These are phyloP conservation scores for Agrocybe pediades DNA, from an alignment of 768 basidiomycete species.

Conservation along the genomic window DNA sequence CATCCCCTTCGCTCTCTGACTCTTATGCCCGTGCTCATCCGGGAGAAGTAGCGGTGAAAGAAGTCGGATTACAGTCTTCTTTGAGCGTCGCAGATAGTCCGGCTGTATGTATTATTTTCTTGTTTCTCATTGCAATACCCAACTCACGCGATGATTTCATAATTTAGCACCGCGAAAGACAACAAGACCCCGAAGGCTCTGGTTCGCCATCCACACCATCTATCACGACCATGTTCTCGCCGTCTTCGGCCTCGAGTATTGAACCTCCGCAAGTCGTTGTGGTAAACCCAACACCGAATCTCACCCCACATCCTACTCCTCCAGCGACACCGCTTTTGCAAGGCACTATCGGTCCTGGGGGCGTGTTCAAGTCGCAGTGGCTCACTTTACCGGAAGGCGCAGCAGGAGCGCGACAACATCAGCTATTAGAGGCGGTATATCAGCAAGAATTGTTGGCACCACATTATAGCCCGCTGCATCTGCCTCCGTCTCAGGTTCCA, in stretches of 20 bases:
- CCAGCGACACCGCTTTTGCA: conserved; percentile 63
- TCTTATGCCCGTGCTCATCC: conserved; percentile 19
- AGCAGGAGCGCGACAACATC: conserved; percentile 5
- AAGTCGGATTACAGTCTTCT: conserved; percentile 10
- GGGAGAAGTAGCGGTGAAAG: conserved; percentile 12
- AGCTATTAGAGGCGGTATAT: conserved; percentile 1
- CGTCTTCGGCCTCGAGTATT: not conserved
- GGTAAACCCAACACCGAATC: conserved; percentile 77
- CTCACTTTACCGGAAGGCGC: conserved; percentile 14
- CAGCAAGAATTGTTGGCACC: not conserved
- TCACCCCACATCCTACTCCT: conserved; percentile 78
- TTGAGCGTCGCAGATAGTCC: conserved; percentile 1
- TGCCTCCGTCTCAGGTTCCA: conserved; percentile 2
- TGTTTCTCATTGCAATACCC: not conserved
- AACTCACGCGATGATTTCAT: not conserved
- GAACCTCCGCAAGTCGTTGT: conserved; percentile 58
- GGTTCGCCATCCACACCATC: not conserved
- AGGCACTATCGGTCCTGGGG: conserved; percentile 11
- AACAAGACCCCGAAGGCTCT: not conserved
- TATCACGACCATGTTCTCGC: not conserved
- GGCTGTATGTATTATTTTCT: not conserved
- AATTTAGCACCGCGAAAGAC: not conserved
- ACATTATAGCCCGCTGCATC: not conserved
- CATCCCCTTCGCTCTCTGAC: conserved; percentile 22
- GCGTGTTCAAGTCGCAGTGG: conserved; percentile 14